phyloP scores from a whole-genome alignment of 805 yeast genomes.

The Candida incommunis region DNA sequence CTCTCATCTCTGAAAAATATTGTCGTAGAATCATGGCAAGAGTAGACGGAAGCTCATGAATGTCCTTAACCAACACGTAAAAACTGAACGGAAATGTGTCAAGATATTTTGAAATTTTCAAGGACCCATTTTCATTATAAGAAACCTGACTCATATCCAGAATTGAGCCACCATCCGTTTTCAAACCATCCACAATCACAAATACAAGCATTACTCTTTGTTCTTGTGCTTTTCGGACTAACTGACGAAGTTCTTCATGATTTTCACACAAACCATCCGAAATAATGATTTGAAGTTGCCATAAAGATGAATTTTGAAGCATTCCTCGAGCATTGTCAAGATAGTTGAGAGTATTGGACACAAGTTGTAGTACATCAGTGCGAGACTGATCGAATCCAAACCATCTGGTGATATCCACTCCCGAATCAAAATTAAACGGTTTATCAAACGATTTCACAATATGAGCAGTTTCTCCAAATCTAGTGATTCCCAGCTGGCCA shows the following conservation, averaged over 20 bases:
- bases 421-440: slow-evolving; percentile 73
- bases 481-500: slow-evolving; percentile 80
- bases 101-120: slow-evolving; percentile 64
- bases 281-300: slow-evolving; percentile 87
- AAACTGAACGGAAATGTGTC: slow-evolving; percentile 95
- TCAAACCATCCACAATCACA: slow-evolving; percentile 83
- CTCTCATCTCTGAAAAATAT: slow-evolving; percentile 59
- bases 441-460: slow-evolving; percentile 83
- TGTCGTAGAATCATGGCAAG: slow-evolving; percentile 80
- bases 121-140: slow-evolving; percentile 52
- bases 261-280: slow-evolving; percentile 98
- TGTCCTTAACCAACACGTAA: slow-evolving; percentile 84
- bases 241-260: slow-evolving; percentile 65
- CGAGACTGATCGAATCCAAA: slow-evolving; percentile 80
- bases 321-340: slow-evolving; percentile 46
- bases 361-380: slow-evolving; percentile 70
- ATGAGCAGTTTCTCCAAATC: slow-evolving; percentile 73
- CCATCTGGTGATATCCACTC: slow-evolving; percentile 72
- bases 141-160: slow-evolving; percentile 89
- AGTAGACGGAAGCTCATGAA: slow-evolving; percentile 84
- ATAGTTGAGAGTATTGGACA: slow-evolving; percentile 54
- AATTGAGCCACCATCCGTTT: slow-evolving; percentile 52
- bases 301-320: slow-evolving; percentile 35
- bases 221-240: slow-evolving; percentile 86
- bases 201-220: slow-evolving; percentile 89